Conservation (phyloP, 805 yeast species). For the Wickerhamiella sorbophila region DNA sequence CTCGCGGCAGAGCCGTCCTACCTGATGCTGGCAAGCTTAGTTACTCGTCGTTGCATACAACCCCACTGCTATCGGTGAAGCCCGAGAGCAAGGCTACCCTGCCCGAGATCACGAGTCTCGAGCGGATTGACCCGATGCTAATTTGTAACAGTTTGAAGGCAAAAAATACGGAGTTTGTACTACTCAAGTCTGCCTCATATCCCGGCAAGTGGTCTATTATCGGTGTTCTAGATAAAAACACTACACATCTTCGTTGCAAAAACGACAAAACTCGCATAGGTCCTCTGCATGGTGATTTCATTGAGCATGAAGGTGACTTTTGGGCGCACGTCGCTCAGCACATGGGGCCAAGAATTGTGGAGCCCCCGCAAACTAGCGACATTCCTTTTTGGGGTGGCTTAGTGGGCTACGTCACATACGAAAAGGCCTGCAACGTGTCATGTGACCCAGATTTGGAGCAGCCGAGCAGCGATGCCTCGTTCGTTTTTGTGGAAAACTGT, state of each 20-base stretch:
- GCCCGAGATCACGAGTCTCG: background rate
- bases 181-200: constrained; percentile 61
- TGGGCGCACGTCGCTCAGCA: constrained; percentile 10
- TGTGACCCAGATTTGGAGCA: constrained; percentile 6
- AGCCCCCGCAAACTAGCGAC: constrained; percentile 19
- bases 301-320: constrained; percentile 2
- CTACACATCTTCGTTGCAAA: constrained; percentile 14
- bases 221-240: constrained; percentile 34
- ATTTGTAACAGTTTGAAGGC: constrained; percentile 9
- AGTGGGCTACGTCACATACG: constrained; percentile 76
- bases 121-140: constrained; percentile 2
- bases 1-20: background rate
- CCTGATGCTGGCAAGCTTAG: constrained; percentile 5
- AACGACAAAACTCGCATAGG: constrained; percentile 10
- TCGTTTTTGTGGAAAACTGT: constrained; percentile 15
- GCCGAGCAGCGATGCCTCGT: constrained; percentile 16
- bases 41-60: background rate
- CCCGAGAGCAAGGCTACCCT: background rate
- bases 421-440: constrained; percentile 36
- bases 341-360: constrained; percentile 14
- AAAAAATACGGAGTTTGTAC: constrained; percentile 34
- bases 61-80: constrained; percentile 1
- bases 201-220: constrained; percentile 86
- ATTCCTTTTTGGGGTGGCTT: constrained; percentile 88
- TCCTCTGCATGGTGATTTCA: constrained; percentile 4